A percentile compares a stretch with the other conserved stretches of the same genome.
Evolutionary conservation across 208 protist species (phyloP).

Genomic region (Leishmania major): DNA sequence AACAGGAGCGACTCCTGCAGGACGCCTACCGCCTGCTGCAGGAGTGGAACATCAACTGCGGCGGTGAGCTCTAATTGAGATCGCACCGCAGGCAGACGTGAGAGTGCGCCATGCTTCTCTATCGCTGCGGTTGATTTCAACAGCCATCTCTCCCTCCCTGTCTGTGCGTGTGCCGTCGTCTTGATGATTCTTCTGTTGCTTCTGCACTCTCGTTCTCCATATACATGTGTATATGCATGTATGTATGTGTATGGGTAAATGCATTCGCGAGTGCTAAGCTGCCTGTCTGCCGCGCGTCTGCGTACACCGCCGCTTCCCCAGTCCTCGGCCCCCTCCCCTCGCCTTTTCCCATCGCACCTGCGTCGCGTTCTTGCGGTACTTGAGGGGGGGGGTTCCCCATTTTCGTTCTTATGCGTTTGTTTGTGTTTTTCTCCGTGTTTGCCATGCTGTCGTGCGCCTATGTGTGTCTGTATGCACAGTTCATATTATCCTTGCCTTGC

Average conservation of each 20-base stretch:
- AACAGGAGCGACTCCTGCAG: slow-evolving; percentile 53
- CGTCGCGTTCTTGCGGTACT: too few species aligned
- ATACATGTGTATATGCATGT: not conserved
- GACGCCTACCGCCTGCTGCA: slow-evolving; percentile 56
- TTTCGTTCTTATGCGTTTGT: not conserved
- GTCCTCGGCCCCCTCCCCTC: not conserved
- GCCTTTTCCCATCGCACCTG: not conserved
- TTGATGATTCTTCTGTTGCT: not conserved
- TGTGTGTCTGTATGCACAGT: not conserved
- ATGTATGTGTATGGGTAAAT: not conserved
- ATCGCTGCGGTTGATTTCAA: too few species aligned
- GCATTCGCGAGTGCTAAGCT: not conserved
- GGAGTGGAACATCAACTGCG: slow-evolving; percentile 37
- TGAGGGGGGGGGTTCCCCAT: too few species aligned
- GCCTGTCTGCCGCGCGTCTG: not conserved
- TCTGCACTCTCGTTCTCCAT: not conserved
- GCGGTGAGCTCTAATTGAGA: slow-evolving; percentile 21
- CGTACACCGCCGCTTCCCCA: not conserved
- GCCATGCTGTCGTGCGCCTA: not conserved
- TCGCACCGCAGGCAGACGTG: not conserved
- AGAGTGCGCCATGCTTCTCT: not conserved
- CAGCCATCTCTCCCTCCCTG: not conserved
- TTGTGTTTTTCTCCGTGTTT: not conserved
- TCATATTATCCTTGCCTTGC: not conserved
- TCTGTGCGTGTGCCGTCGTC: not conserved